These are phyloP conservation scores for Xylariaceae sp. DNA, from an alignment of 2,329 filamentous ascomycete species.

Conservation along the genomic window DNA sequence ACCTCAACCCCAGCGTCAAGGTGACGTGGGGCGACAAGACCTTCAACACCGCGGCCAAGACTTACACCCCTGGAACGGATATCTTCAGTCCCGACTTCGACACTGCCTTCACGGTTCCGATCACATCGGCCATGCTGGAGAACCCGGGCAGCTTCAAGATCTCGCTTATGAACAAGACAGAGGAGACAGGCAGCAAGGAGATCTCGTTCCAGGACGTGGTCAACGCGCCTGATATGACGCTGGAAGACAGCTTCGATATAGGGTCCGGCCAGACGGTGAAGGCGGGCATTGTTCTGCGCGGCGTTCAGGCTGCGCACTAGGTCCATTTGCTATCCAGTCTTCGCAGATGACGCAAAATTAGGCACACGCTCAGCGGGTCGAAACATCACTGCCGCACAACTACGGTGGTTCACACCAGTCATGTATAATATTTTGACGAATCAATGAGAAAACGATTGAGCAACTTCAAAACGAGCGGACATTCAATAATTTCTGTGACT, in stretches of 20 bases:
- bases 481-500: too few relatives aligned
- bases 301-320: background rate
- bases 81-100: slow-evolving; percentile 46
- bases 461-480: too few relatives aligned
- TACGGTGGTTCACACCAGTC: too few relatives aligned
- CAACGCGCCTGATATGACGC: slow-evolving; percentile 24
- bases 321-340: too few relatives aligned
- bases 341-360: too few relatives aligned
- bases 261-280: background rate
- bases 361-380: too few relatives aligned
- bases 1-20: slow-evolving; percentile 41
- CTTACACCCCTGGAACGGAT: slow-evolving; percentile 39
- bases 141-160: slow-evolving; percentile 28
- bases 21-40: slow-evolving; percentile 36
- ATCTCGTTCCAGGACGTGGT: slow-evolving; percentile 32
- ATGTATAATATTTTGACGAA: too few relatives aligned
- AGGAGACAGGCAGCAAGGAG: slow-evolving; percentile 30
- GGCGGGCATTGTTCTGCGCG: background rate
- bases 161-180: slow-evolving; percentile 29
- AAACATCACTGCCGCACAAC: too few relatives aligned
- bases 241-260: slow-evolving; percentile 31
- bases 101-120: slow-evolving; percentile 37
- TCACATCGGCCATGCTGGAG: slow-evolving; percentile 27
- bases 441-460: too few relatives aligned
- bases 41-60: slow-evolving; percentile 38